These are phyloP conservation scores for Datura wrightii DNA, from an alignment of 257 asterid genomes.

Conservation along the genomic window DNA sequence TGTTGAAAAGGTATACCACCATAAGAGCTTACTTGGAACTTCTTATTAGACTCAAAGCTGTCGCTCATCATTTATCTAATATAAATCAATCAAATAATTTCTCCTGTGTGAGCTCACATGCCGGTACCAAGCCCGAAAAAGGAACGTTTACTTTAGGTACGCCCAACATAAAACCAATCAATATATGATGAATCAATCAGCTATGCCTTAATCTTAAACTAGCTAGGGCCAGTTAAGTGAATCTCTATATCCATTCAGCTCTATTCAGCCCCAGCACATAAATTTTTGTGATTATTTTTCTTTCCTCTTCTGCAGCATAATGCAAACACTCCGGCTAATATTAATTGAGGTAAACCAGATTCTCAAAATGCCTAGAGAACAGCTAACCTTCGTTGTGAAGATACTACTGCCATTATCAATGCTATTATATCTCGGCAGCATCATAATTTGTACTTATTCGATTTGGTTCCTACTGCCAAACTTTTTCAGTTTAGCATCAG, in stretches of 20 bases:
- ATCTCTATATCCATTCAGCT: constrained; percentile 15
- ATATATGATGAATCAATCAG: background rate
- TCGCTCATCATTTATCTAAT: background rate
- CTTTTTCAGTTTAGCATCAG: background rate
- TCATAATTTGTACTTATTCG: too few species aligned
- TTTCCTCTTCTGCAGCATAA: constrained; percentile 18
- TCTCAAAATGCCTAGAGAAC: background rate
- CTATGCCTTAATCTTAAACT: background rate
- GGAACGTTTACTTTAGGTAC: background rate
- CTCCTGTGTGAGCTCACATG: background rate
- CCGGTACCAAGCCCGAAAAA: background rate
- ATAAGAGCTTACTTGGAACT: background rate
- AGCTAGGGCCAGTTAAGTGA: background rate
- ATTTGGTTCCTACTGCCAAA: background rate
- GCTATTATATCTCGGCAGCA: too few species aligned
- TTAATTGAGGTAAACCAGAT: background rate
- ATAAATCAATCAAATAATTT: background rate
- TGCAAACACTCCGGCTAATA: background rate
- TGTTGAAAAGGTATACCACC: constrained; percentile 25
- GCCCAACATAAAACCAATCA: background rate
- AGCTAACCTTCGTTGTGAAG: background rate
- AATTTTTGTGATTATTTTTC: background rate
- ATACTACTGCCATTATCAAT: background rate
- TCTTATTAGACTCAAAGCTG: background rate
- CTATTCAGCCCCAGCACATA: background rate